Conservation (phyloP, 2,329 filamentous ascomycete species). For the Ascomycota sp. region DNA sequence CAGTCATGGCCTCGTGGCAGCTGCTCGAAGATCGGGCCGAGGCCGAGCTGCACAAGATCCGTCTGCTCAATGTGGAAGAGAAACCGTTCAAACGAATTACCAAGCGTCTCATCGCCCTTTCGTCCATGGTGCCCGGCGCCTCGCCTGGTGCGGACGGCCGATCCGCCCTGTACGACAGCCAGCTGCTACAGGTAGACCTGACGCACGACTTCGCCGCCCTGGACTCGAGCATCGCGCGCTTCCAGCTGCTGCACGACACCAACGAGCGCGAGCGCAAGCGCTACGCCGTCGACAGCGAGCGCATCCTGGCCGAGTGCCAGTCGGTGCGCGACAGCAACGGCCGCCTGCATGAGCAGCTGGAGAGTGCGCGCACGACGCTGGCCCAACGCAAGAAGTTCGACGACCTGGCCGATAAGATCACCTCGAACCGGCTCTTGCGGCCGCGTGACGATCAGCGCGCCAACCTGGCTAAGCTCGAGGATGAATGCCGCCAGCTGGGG, state of each 20-base stretch:
- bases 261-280: constrained; percentile 69
- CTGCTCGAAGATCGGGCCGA: constrained; percentile 58
- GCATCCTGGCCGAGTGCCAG: constrained; percentile 61
- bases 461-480: constrained; percentile 62
- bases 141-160: too few species aligned
- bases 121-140: constrained; percentile 31
- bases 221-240: constrained; percentile 66
- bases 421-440: constrained; percentile 56
- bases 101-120: constrained; percentile 53
- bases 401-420: constrained; percentile 71
- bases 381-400: constrained; percentile 72
- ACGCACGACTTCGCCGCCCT: constrained; percentile 77
- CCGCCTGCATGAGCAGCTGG: constrained; percentile 52
- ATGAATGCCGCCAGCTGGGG: constrained; percentile 75
- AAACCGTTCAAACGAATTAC: constrained; percentile 80
- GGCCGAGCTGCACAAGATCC: constrained; percentile 69
- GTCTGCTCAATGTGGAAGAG: constrained; percentile 77
- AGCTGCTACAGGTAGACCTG: constrained; percentile 58
- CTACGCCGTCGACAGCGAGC: constrained; percentile 61
- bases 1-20: constrained; percentile 31
- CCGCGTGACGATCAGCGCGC: constrained; percentile 67
- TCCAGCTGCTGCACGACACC: constrained; percentile 69
- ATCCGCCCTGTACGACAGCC: too few species aligned
- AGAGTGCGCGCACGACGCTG: constrained; percentile 54
- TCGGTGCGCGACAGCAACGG: constrained; percentile 56